phyloP scores from a whole-genome alignment of 2,329 filamentous ascomycete genomes.

The Dendrostoma leiphaemia region DNA sequence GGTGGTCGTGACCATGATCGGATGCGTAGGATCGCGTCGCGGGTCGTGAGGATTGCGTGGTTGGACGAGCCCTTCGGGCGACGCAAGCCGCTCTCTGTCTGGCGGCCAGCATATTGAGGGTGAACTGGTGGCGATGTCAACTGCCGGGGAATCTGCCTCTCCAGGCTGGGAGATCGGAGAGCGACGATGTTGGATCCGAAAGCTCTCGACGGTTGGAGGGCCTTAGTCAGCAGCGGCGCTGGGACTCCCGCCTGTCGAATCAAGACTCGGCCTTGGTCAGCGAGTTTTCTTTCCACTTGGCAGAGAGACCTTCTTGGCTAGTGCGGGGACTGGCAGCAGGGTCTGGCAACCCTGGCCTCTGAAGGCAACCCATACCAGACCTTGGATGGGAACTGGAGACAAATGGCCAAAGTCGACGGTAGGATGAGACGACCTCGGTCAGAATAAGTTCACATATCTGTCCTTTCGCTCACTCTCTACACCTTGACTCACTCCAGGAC shows the following conservation, averaged over 20 bases:
- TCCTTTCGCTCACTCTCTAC: constrained; percentile 28
- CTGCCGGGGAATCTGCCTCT: constrained; percentile 4
- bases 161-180: background rate
- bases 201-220: background rate
- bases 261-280: background rate
- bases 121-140: constrained; percentile 12
- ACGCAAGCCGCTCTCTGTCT: constrained; percentile 34
- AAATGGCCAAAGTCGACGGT: too few relatives aligned
- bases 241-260: background rate
- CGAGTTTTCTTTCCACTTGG: too few relatives aligned
- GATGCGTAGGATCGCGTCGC: constrained; percentile 52
- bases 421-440: background rate
- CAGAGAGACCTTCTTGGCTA: too few relatives aligned
- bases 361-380: too few relatives aligned
- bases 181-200: constrained; percentile 10
- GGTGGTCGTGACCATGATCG: constrained; percentile 44
- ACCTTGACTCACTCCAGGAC: constrained; percentile 21
- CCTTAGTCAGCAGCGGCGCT: constrained; percentile 5
- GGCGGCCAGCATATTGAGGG: constrained; percentile 34
- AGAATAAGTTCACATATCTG: constrained; percentile 22
- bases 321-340: too few relatives aligned
- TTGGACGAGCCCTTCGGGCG: constrained; percentile 35
- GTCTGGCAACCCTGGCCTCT: too few relatives aligned
- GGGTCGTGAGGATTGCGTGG: constrained; percentile 22
- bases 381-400: too few relatives aligned